These are phyloP conservation scores for Arthrobotrys iridis DNA, from an alignment of 2,329 filamentous ascomycete genomes.

Conservation along the genomic window DNA sequence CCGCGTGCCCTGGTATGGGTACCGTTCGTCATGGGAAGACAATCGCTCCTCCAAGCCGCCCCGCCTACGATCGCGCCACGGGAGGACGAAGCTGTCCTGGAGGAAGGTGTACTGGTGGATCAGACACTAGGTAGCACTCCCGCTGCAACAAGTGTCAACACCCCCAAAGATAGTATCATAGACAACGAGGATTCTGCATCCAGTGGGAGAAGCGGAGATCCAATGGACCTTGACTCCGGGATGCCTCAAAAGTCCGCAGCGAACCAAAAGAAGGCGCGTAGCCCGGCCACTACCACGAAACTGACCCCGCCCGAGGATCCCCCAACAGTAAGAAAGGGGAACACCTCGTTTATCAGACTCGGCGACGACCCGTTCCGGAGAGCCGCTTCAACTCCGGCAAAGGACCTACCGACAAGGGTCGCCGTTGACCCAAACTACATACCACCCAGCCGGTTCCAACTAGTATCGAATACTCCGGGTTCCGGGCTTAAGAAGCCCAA, in stretches of 20 bases:
- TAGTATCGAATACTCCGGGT: slow-evolving; percentile 44
- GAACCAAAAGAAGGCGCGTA: slow-evolving; percentile 21
- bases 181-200: slow-evolving; percentile 43
- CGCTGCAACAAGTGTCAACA: slow-evolving; percentile 47
- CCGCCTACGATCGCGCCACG: slow-evolving; percentile 87
- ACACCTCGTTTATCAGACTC: slow-evolving; percentile 48
- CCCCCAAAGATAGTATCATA: slow-evolving; percentile 47
- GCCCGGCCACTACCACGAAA: slow-evolving; percentile 22
- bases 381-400: slow-evolving; percentile 45
- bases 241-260: slow-evolving; percentile 7
- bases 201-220: slow-evolving; percentile 33
- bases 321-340: slow-evolving; percentile 24
- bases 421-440: slow-evolving; percentile 50
- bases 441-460: slow-evolving; percentile 47
- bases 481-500: slow-evolving; percentile 50
- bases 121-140: slow-evolving; percentile 62
- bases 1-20: slow-evolving; percentile 88
- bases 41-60: slow-evolving; percentile 73
- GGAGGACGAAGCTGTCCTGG: slow-evolving; percentile 70
- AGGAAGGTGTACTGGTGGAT: slow-evolving; percentile 62
- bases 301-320: slow-evolving; percentile 44
- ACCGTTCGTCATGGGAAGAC: slow-evolving; percentile 91
- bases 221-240: slow-evolving; percentile 52
- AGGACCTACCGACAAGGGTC: slow-evolving; percentile 45
- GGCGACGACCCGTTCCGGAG: slow-evolving; percentile 46